Evolutionary conservation across 2,329 filamentous ascomycete species (phyloP), one percentile per base, ranked within the genome.

Genomic region (Penicillium sp.): DNA sequence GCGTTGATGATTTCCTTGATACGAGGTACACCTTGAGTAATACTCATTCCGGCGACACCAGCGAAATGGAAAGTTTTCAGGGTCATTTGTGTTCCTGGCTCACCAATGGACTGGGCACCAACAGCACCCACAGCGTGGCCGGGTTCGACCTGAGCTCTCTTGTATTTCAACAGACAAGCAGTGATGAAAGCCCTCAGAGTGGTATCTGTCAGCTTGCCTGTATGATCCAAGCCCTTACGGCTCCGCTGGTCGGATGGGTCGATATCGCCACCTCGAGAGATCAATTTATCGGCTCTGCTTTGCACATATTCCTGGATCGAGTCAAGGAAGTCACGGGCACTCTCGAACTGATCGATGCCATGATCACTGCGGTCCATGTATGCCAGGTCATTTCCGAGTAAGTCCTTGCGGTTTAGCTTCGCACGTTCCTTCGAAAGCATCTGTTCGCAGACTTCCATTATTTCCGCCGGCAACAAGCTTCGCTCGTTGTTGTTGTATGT

Each of bases 1-100:
- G 94, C 94, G 76, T 99, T 99, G 85, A 99, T 99, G 65, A 99
- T 99, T 81, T 99, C 94, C 78, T 99, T 99, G 80, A 99, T 99
- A 87, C 94, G 93, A 1, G 94, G 94, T 7, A 99, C 94, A 89
- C 94, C 94, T 71, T 97, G 91, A 0, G 94, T 99, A 71, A 99
- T 96, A 82, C 91, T 96, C 94, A 99, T 97, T 73, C 93, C 93
- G 42, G 94, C 94, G 61, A 99, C 94, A 89, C 94, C 94, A 71
- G 94, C 94, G 80, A 99, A 99, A 89, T 97, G 94, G 85, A 97
- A 97, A 71, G 94, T 97, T 78, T 97, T 97, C 61, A 99, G 79
- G 1, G 94, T 99, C 94, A 99, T 99, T 75, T 99, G 94, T 0
- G 94, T 99, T 72, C 94, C 94, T 0, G 94, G 94, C 70, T 99